Base-by-base conservation (phyloP, 345 rosid genomes). In the Camelina neglecta region DNA sequence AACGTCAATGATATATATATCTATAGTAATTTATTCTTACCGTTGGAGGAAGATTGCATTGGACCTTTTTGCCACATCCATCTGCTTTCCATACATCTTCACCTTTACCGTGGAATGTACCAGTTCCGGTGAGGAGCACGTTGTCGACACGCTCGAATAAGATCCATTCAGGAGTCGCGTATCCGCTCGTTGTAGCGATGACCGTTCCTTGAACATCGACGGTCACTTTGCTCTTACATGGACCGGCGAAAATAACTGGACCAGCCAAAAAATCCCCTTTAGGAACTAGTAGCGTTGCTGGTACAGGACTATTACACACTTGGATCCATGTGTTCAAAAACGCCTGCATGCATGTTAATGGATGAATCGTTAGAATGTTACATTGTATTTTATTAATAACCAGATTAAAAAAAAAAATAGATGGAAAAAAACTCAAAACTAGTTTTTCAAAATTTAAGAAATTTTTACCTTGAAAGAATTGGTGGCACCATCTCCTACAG, bases 41-140 rank as follows among this genome's bases (percentile, higher is more conserved):
- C 31, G 75, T 67, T 23, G 93, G 91, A 11, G 84, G 88, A 26
- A 47, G 69, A 1, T 51, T 56, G 80, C 96, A 88, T 1, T 59
- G 7, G 1, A 2, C 6, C 29, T 79, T 75, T 3, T 3, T 20
- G 10, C 69, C 61, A 75, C 93, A 86, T 33, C 80, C 84, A 42
- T 82, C 84, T 48, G 62, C 67, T 45, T 44, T 50, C 96, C 93
- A 90, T 0, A 67, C 51, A 7, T 51, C 33, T n/a, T 47, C 72
- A 48, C 93, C 96, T 76, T 79, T 82, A 11, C 88, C 96, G 33
- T 90, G 88, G 44, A 89, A 90, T 55, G 81, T 65, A 36, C 96
- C 96, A 13, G 75, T 47, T 26, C 96, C 93, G 21, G 78, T 84
- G 55, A 90, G 47, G n/a, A 60, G 4, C 26, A 90, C 29, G 9